Percentiles rank a stretch among this genome's conserved stretches.
Evolutionary conservation across 768 basidiomycete species (phyloP).

Genomic region (Russula compacta): DNA sequence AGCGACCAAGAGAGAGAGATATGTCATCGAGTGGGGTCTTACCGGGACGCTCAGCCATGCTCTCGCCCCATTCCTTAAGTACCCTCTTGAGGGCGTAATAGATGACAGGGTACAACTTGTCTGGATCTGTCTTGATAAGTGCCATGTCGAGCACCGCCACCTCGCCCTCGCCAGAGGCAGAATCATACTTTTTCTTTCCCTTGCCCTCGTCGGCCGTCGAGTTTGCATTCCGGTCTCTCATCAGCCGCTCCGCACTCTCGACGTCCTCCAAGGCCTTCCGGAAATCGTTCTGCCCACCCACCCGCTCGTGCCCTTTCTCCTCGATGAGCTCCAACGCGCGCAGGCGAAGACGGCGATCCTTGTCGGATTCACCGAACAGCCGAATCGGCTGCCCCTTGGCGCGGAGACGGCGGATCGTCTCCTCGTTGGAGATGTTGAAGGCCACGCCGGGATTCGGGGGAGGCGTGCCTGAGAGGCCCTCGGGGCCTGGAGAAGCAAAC

Average conservation of each 20-base stretch:
- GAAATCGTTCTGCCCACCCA: slow-evolving; percentile 91
- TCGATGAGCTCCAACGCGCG: slow-evolving; percentile 94
- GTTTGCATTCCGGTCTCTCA: slow-evolving; percentile 41
- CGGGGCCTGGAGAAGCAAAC: slow-evolving; percentile 34
- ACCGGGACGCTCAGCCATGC: slow-evolving; percentile 92
- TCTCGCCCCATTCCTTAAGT: slow-evolving; percentile 93
- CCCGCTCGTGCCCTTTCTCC: slow-evolving; percentile 70
- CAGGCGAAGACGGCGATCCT: slow-evolving; percentile 81
- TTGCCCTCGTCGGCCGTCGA: slow-evolving; percentile 34
- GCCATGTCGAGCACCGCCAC: slow-evolving; percentile 57
- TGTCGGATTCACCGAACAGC: slow-evolving; percentile 91
- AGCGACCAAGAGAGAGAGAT: background rate
- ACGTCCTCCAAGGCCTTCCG: slow-evolving; percentile 83
- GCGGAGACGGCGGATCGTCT: slow-evolving; percentile 81
- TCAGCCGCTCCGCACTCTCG: slow-evolving; percentile 64
- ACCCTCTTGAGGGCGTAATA: slow-evolving; percentile 91
- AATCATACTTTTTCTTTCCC: slow-evolving; percentile 55
- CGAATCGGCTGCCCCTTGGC: slow-evolving; percentile 90
- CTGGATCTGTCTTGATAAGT: slow-evolving; percentile 82
- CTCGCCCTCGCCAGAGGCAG: slow-evolving; percentile 30
- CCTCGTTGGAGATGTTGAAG: slow-evolving; percentile 92
- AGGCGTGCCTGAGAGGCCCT: slow-evolving; percentile 26
- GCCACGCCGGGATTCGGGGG: slow-evolving; percentile 26
- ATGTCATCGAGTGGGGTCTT: slow-evolving; percentile 20
- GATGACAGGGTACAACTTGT: slow-evolving; percentile 93